A percentile compares a stretch with the other conserved stretches of the same genome.
Conservation (phyloP, 257 asterid species). For the Petrea volubilis region DNA sequence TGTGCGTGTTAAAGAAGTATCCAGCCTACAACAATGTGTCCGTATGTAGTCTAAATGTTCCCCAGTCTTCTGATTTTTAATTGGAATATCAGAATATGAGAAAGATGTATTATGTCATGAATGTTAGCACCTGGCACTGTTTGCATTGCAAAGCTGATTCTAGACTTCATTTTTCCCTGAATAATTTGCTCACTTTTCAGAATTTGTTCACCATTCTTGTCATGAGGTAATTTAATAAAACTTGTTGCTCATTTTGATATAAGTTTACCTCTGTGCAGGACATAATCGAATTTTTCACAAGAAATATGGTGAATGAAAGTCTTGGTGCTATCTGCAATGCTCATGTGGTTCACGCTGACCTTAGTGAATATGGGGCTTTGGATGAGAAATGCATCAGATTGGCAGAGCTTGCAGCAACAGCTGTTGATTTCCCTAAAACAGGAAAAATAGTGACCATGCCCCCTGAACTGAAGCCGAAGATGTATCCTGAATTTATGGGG, state of each 20-base stretch:
- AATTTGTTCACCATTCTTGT: not conserved
- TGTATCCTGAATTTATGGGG: conserved; percentile 93
- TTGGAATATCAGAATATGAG: not conserved
- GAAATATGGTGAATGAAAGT: conserved; percentile 80
- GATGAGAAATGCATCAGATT: conserved; percentile 81
- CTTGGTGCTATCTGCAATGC: conserved; percentile 92
- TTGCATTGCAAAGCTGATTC: not conserved
- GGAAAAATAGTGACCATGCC: conserved; percentile 79
- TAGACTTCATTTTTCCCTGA: not conserved
- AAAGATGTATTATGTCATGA: not conserved
- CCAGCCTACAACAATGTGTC: not conserved
- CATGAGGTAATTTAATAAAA: not conserved
- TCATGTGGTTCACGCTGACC: conserved; percentile 95
- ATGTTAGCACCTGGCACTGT: not conserved
- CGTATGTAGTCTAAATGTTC: not conserved
- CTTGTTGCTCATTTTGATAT: not conserved
- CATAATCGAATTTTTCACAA: conserved; percentile 67
- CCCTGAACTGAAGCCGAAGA: conserved; percentile 53
- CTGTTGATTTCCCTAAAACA: conserved; percentile 94
- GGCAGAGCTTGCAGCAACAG: conserved; percentile 94
- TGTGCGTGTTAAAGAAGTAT: not conserved
- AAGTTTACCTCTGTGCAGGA: conserved; percentile 49
- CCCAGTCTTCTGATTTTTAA: conserved; percentile 3
- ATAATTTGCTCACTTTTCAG: not conserved
- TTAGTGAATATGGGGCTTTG: conserved; percentile 74